Evolutionary conservation across 164 flowering plant species (phyloP).

Genomic region (Umbilicus rupestris): DNA sequence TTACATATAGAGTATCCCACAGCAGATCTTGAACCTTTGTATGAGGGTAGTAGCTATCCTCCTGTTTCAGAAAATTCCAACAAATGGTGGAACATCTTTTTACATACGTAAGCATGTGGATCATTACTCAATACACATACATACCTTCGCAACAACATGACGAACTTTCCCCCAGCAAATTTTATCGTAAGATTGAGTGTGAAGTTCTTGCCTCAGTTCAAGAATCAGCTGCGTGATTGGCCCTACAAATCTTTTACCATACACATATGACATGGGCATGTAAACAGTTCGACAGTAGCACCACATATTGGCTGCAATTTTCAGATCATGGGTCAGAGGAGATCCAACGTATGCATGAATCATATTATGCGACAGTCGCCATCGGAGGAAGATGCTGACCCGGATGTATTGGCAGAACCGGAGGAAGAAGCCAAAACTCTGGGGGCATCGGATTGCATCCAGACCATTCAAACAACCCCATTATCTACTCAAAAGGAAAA

Average conservation of each 20-base stretch:
- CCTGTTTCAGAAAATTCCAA: too few species aligned
- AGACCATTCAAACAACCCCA: conserved; percentile 36
- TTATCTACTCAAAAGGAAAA: conserved; percentile 17
- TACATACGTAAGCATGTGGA: too few species aligned
- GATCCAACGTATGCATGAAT: too few species aligned
- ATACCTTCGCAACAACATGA: not conserved
- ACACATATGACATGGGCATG: too few species aligned
- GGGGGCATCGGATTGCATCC: conserved; percentile 46
- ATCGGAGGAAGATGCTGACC: not conserved
- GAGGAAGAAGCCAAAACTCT: conserved; percentile 39
- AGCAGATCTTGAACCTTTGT: too few species aligned
- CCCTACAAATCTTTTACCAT: conserved; percentile 23
- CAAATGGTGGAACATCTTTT: too few species aligned
- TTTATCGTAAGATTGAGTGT: conserved; percentile 19
- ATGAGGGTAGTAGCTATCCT: too few species aligned
- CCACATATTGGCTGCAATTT: conserved; percentile 31
- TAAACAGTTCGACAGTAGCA: conserved; percentile 44
- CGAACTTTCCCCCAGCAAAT: conserved; percentile 8
- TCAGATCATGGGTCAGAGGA: not conserved
- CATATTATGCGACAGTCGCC: too few species aligned
- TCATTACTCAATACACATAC: too few species aligned
- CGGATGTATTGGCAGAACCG: conserved; percentile 30
- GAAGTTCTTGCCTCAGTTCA: conserved; percentile 26
- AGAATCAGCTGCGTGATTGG: conserved; percentile 23
- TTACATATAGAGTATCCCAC: too few species aligned